Base-by-base conservation (phyloP, 1,284 basidiomycete species). In the Tylopilus sp. region DNA sequence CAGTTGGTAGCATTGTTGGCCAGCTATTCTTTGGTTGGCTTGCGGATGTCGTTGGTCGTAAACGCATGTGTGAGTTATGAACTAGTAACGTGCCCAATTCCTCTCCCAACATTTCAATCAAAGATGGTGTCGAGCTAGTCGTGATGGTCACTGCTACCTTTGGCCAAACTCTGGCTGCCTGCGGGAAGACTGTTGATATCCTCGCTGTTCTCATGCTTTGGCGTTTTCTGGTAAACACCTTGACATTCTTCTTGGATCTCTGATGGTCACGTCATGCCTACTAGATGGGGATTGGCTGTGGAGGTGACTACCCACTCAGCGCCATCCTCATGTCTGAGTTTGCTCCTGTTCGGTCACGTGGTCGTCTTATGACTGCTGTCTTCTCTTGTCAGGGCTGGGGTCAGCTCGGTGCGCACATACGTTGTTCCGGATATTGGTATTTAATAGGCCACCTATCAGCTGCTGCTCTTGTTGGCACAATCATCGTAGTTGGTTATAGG, bases 261-360 rank as follows among this genome's bases (percentile, higher is more conserved):
- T 45, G 46, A 19, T 39, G n/a, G 41, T 26, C 30, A 37, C 49
- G 8, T 25, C 31, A 43, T 18, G 34, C 15, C 4, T 36, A 5
- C n/a, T 39, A 65, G 59, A 54, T 65, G 63, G 59, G 59, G 15
- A 37, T 60, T 11, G 59, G 59, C 0, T 73, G 78, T 31, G 79
- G 84, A 26, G 84, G 84, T 44, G 72, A 74, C 49, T 73, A 76
- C 42, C 76, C 78, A 26, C 59, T 75, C 5, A 71, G 68, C 41
- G 74, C 79, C 0, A 70, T 76, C 44, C 76, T 77, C 43, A 66
- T 71, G n/a, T 77, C 75, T 37, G 85, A 89, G 65, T 86, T 84
- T 57, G 77, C 86, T 15, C 73, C 83, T 1, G 74, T 71, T 38
- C 71, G 71, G 41, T 77, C 73, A 6, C 76, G 82, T 47, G 81